phyloP scores from a whole-genome alignment of 768 basidiomycete genomes.

The Rhodotorula taiwanensis region DNA sequence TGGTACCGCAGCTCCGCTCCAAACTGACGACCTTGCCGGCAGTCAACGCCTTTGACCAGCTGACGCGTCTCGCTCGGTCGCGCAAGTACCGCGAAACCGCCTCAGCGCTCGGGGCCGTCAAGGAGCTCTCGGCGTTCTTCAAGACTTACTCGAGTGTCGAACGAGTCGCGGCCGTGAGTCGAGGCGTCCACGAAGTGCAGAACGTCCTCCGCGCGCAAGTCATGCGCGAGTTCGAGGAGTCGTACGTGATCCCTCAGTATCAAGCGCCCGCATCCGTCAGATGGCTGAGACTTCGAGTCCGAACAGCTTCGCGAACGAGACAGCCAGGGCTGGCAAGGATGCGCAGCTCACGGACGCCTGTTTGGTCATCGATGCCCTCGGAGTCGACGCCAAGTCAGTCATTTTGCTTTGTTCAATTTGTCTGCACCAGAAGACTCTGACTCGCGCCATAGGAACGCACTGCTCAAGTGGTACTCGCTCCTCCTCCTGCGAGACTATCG shows the following conservation, averaged over 20 bases:
- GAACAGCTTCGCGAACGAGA: conserved; percentile 31
- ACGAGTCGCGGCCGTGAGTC: conserved; percentile 68
- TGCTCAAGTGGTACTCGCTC: conserved; percentile 81
- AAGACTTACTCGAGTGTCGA: conserved; percentile 70
- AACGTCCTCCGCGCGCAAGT: conserved; percentile 71
- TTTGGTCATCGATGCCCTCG: conserved; percentile 79
- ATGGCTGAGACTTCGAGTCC: not conserved
- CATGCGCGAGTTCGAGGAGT: conserved; percentile 74
- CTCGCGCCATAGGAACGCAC: conserved; percentile 49
- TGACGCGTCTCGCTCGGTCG: conserved; percentile 35
- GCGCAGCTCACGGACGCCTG: conserved; percentile 61
- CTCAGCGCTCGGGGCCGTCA: conserved; percentile 81
- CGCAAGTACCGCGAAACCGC: conserved; percentile 66
- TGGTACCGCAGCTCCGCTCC: no score
- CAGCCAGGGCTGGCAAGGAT: conserved; percentile 21
- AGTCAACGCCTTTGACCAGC: conserved; percentile 39
- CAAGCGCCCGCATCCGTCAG: not conserved
- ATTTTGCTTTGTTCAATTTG: not conserved
- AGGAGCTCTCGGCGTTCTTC: conserved; percentile 73
- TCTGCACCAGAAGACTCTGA: not conserved
- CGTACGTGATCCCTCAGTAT: conserved; percentile 30
- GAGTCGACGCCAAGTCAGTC: conserved; percentile 63
- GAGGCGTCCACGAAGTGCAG: conserved; percentile 72
- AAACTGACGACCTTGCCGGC: not conserved
- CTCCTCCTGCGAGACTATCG: conserved; percentile 92